These are phyloP conservation scores for Suillus discolor DNA, from an alignment of 768 basidiomycete species.

Conservation along the genomic window DNA sequence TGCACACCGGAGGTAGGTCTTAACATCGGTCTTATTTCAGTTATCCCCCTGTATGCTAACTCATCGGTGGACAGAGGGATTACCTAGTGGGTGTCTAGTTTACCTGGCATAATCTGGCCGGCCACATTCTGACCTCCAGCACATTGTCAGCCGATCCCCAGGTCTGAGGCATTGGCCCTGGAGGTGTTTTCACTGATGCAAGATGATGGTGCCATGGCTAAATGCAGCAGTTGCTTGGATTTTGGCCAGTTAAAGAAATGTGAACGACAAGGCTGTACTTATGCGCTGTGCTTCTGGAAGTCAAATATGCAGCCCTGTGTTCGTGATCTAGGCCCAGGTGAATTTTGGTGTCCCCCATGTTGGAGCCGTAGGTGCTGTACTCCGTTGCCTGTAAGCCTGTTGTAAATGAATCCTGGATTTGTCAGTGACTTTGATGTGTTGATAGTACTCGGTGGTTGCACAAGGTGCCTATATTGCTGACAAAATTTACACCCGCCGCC, in stretches of 20 bases:
- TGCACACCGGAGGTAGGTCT: background rate
- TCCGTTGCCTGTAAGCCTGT: background rate
- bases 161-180: background rate
- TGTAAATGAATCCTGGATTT: background rate
- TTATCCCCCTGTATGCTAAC: background rate
- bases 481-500: background rate
- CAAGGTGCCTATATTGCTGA: background rate
- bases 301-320: background rate
- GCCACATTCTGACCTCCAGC: background rate
- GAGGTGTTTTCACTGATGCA: background rate
- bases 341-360: background rate
- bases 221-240: background rate
- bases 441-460: background rate
- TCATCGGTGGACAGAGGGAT: background rate
- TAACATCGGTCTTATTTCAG: background rate
- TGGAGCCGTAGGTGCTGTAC: background rate
- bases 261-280: background rate
- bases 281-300: background rate
- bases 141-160: background rate
- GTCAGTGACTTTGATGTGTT: background rate
- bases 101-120: background rate
- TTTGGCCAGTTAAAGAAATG: background rate
- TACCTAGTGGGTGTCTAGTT: background rate
- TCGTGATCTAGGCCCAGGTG: background rate
- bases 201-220: background rate